Conservation (phyloP, 306 rosid species). For the Dalbergia cochinchinensis region DNA sequence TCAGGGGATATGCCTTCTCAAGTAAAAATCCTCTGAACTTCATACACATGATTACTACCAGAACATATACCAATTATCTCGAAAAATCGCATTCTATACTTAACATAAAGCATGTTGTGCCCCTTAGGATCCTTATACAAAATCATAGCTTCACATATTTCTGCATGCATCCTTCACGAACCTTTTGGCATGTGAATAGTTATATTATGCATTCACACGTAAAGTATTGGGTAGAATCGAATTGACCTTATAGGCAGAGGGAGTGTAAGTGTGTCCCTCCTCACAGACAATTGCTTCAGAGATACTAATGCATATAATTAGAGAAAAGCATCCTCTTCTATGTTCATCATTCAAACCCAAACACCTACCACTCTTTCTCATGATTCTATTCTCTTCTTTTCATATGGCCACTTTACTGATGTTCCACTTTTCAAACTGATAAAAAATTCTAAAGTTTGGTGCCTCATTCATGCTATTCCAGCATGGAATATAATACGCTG, state of each 20-base stretch:
- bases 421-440: conserved; percentile 34
- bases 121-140: conserved; percentile 27
- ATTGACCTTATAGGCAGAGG: not conserved
- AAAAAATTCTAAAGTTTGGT: conserved; percentile 39
- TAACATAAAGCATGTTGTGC: conserved; percentile 28
- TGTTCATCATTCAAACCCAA: conserved; percentile 41
- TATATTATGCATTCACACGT: not conserved
- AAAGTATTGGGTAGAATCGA: not conserved
- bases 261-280: not conserved
- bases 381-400: conserved; percentile 53
- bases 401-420: conserved; percentile 29
- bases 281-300: conserved; percentile 3
- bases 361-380: conserved; percentile 43
- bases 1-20: not conserved
- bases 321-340: conserved; percentile 24
- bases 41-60: not conserved
- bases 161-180: not conserved
- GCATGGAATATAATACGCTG: conserved; percentile 37
- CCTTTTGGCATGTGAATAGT: conserved; percentile 10
- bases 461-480: conserved; percentile 20
- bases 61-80: not conserved
- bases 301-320: not conserved
- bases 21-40: not conserved
- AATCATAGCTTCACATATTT: conserved; percentile 42
- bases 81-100: too few species aligned